Base-by-base conservation (phyloP, 352 stramenopile genomes). In the Globisporangium camurandrum region DNA sequence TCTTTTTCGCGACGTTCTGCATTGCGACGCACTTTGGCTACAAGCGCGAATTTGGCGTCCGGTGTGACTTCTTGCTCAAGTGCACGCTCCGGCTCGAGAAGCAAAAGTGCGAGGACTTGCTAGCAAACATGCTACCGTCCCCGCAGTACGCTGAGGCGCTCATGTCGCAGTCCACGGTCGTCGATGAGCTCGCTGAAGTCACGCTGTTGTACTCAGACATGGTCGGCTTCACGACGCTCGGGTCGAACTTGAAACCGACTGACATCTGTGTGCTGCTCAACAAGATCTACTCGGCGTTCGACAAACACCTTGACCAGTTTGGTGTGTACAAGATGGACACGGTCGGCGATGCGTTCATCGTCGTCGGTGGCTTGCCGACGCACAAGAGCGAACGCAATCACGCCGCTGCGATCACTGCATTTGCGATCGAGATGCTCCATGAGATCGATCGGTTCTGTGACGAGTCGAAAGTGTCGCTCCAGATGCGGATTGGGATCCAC, bases 251-350 rank as follows among this genome's bases (percentile, higher is more conserved):
- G 22, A 73, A 77, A 16, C 77, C 81, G 0, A 62, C 61, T 2
- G 71, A 85, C 43, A 78, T 92, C 26, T 92, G 80, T 47, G 59
- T 84, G 22, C 62, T 95, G 44, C 73, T 95, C 19, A 88, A 93
- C 67, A 75, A 88, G 36, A 80, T 88, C 46, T 90, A 87, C 58
- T 84, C 62, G 17, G 72, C 76, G 11, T 93, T 93, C 51, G 84
- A 94, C 46, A 73, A 69, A 19, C 81, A 93, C 38, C 52, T 94
- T n/a, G 83, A 92, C 31, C 46, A 74, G 9, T 61, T 83, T n/a
- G 79, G 79, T 3, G 70, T 94, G 11, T 94, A 93, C 69, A 93
- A 93, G 46, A 86, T 94, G 70, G 83, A 91, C 56, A 94, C 83
- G 0, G 77, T 94, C 0, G 81, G 84, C 12, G 81, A 93, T 57